Evolutionary conservation across 73 alveolate genomes (phyloP), one percentile per base, ranked within the genome.

Genomic region (Paramecium biaurelia): DNA sequence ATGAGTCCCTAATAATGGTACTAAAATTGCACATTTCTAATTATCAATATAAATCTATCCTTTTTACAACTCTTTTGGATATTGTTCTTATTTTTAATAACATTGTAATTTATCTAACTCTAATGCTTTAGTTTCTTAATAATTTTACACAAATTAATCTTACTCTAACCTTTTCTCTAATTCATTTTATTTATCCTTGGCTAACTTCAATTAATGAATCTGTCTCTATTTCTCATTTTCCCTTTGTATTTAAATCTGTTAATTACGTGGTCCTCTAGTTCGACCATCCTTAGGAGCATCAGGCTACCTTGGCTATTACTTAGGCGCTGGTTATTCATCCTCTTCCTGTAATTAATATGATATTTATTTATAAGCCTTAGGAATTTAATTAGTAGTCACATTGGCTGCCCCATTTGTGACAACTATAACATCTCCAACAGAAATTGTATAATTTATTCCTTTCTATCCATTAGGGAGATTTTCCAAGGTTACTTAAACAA

Each of bases 51-150:
- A 96, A n/a, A 98, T 94, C 92, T 92, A 76, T 53, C 98, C 98
- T 53, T 95, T 92, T 70, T 93, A 92, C 43, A 93, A 63, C 20
- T 96, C 99, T 56, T 92, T 76, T n/a, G 99, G 99, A 86, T 96
- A 87, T 45, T 98, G 95, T 53, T 92, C 93, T 42, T 87, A 85
- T 45, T 68, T 93, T 67, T 85, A 85, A 76, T 95, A 98, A 82
- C 99, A 93, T 41, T 88, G 67, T 45, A 97, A 49, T 59, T 97
- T 88, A 10, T 96, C 98, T 95, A 96, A 94, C 20, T 96, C 96
- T 88, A 95, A 92, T 8, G 96, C 96, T 43, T 93, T 95, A 21
- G 74, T 79, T 94, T 95, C 93, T 87, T 67, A 26, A 68, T 92
- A 18, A 93, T 94, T 35, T 95, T 97, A 88, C 92, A 96, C 34